Conservation (phyloP, 306 rosid genomes). For the Quercus berberidifolia region DNA sequence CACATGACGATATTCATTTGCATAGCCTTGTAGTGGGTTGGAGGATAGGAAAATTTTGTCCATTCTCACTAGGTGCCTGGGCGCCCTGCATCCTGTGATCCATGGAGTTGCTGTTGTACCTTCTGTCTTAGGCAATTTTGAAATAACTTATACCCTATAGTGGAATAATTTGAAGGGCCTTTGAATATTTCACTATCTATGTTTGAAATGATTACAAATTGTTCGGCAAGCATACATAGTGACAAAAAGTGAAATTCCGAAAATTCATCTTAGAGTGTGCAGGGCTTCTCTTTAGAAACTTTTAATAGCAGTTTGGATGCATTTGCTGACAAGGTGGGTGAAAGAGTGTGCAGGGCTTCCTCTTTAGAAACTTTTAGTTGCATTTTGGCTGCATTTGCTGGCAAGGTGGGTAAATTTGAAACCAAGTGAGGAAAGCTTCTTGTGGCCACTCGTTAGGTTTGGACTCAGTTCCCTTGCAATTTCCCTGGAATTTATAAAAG, state of each 20-base stretch:
- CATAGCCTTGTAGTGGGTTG: no score
- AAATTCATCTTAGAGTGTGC: slow-evolving; percentile 49
- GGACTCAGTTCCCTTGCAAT: slow-evolving; percentile 22
- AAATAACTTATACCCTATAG: background rate
- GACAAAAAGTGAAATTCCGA: slow-evolving; percentile 20
- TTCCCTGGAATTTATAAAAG: slow-evolving; percentile 14
- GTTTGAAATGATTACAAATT: background rate
- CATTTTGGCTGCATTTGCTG: slow-evolving; percentile 57
- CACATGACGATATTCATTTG: no score
- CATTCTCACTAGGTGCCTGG: no score
- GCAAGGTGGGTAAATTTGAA: slow-evolving; percentile 42
- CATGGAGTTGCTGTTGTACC: slow-evolving; percentile 16
- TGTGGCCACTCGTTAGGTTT: slow-evolving; percentile 30
- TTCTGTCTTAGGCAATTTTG: slow-evolving; percentile 5
- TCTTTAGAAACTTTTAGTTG: slow-evolving; percentile 63
- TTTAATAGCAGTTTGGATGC: slow-evolving; percentile 55
- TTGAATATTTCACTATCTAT: background rate
- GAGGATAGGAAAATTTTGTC: no score
- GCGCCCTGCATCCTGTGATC: background rate
- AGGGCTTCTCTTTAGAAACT: slow-evolving; percentile 76
- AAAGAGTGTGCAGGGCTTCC: slow-evolving; percentile 74
- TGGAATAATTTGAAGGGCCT: background rate
- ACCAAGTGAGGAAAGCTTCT: slow-evolving; percentile 35
- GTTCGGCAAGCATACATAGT: slow-evolving; percentile 8
- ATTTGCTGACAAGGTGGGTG: slow-evolving; percentile 42